Base-by-base conservation (phyloP, 2,329 filamentous ascomycete species). In the Paraphoma chrysanthemicola region DNA sequence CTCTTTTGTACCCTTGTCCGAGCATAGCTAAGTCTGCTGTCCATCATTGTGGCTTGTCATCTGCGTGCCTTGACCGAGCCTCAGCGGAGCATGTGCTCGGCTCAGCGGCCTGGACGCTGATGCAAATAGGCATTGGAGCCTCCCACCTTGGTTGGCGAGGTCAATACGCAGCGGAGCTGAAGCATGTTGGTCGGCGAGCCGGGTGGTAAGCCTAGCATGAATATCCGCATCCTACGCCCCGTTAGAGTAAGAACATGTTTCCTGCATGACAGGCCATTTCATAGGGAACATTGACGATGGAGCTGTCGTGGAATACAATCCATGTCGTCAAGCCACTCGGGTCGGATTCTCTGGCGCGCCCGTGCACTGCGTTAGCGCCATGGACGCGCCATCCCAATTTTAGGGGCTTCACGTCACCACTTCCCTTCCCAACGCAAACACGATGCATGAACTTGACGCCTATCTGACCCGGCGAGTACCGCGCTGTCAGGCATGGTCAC, bases 1-100 rank as follows among this genome's bases (percentile, higher is more conserved):
- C 49, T 63, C 66, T 70, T 68, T 68, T 69, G 67, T 70, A 65
- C 48, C 53, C 18, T 57, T 38, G 39, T 23, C 49, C 12, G 48
- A 30, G 16, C 36, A 11, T 47, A 58, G 51, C 55, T 60, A 48
- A 56, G 48, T 47, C 59, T 44, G 52, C 23, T 31, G 44, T 43
- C 49, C 59, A 53, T 45, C 44, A 42, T 50, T 44, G 60, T 53
- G 42, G 57, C 59, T 54, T 52, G 42, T 60, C 41, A 31, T 45
- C 48, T 43, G 53, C 48, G 51, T 59, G 52, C 18, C 52, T 44
- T 53, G 48, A 48, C 56, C 56, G 48, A 56, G 29, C 42, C 39
- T 54, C 43, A 44, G 61, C 52, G 48, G 53, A 53, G 38, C 51
- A 63, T 31, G 47, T 30, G 33, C 49, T 60, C 23, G 49, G 55